Conservation (phyloP, 148 eudicot genomes). For the Chenopodium berlandieri region DNA sequence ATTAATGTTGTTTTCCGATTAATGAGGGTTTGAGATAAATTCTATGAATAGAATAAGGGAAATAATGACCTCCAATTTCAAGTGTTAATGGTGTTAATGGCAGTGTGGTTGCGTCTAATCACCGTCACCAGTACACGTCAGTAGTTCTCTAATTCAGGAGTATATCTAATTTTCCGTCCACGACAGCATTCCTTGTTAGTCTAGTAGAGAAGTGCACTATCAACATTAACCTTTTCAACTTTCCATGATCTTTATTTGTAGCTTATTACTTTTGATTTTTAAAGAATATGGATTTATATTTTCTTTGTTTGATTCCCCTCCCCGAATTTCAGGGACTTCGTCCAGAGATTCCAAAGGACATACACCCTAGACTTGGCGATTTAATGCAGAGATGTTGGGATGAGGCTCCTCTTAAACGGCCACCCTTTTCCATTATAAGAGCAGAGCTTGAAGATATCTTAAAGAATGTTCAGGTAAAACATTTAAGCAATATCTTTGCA, state of each 20-base stretch:
- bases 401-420: slow-evolving; percentile 51
- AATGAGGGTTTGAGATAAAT: background rate
- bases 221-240: background rate
- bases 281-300: background rate
- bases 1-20: background rate
- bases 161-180: background rate
- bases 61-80: background rate
- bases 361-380: slow-evolving; percentile 61
- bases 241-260: background rate
- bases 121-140: background rate
- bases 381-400: slow-evolving; percentile 90
- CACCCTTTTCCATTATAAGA: slow-evolving; percentile 62
- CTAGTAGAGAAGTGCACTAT: background rate
- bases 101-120: background rate
- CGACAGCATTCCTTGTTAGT: background rate
- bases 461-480: slow-evolving; percentile 51
- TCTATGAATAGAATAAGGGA: background rate
- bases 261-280: background rate
- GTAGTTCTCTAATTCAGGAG: background rate
- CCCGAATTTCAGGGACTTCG: slow-evolving; percentile 57
- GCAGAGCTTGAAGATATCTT: slow-evolving; percentile 65
- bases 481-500: background rate
- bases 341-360: slow-evolving; percentile 67
- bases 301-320: background rate
- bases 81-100: background rate